A percentile compares a stretch with the other conserved stretches of the same genome.
These are phyloP conservation scores for Mayamaea pseudoterrestris DNA, from an alignment of 108 stramenopile species.

Conservation along the genomic window DNA sequence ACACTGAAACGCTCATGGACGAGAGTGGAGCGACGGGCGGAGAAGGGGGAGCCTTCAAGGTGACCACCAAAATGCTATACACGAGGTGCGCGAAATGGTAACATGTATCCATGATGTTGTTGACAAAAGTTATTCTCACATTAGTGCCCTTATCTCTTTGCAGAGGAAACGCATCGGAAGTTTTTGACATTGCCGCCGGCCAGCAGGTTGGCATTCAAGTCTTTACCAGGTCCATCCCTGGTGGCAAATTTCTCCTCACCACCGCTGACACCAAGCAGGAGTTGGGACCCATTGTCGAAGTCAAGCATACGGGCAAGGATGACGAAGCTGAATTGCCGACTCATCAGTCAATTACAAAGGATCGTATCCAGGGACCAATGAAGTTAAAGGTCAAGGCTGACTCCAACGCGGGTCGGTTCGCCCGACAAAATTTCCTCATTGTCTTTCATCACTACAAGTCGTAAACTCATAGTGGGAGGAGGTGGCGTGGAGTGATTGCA, in stretches of 20 bases:
- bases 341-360: constrained; percentile 28
- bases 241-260: constrained; percentile 46
- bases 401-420: constrained; percentile 45
- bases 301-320: constrained; percentile 19
- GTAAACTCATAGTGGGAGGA: too few relatives aligned
- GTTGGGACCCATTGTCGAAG: constrained; percentile 11
- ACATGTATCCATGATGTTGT: neutral
- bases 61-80: constrained; percentile 46
- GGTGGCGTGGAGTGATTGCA: too few relatives aligned
- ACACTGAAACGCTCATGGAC: constrained; percentile 27
- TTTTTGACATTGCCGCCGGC: constrained; percentile 31
- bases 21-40: too few relatives aligned
- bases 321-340: constrained; percentile 37
- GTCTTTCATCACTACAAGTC: too few relatives aligned
- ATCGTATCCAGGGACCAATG: constrained; percentile 42
- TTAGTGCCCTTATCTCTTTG: neutral
- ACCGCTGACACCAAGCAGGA: constrained; percentile 35
- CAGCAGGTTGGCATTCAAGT: constrained; percentile 47
- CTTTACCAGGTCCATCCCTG: constrained; percentile 51
- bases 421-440: constrained; percentile 44
- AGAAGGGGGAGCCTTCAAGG: constrained; percentile 40
- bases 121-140: neutral
- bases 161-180: constrained; percentile 31
- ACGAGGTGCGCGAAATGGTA: constrained; percentile 24
- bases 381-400: constrained; percentile 54